phyloP scores from a whole-genome alignment of 2,329 filamentous ascomycete genomes.

The Intubia oerlemansii region DNA sequence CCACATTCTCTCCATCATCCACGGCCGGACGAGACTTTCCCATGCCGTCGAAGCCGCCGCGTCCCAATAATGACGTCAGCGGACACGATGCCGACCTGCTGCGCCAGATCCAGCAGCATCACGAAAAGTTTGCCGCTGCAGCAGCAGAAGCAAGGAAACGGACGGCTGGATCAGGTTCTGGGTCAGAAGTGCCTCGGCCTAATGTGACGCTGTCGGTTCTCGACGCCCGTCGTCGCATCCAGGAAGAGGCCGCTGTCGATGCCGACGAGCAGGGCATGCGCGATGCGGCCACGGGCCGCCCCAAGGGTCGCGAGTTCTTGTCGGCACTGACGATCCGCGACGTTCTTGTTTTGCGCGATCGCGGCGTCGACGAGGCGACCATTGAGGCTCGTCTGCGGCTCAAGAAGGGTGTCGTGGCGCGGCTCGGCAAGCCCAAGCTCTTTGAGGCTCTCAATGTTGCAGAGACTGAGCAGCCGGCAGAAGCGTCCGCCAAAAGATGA shows the following conservation, averaged over 20 bases:
- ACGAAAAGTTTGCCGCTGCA: slow-evolving; percentile 4
- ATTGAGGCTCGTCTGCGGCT: slow-evolving; percentile 26
- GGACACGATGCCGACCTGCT: slow-evolving; percentile 7
- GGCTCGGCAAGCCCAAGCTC: slow-evolving; percentile 20
- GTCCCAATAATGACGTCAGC: neutral
- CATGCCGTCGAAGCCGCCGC: neutral
- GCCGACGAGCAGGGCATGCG: slow-evolving; percentile 5
- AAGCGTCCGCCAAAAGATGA: too few species aligned
- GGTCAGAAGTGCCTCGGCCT: slow-evolving; percentile 10
- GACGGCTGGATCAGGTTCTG: too few species aligned
- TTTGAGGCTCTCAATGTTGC: slow-evolving; percentile 15
- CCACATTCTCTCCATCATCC: slow-evolving; percentile 30
- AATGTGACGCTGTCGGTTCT: slow-evolving; percentile 28
- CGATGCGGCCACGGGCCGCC: neutral
- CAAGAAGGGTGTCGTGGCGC: slow-evolving; percentile 21
- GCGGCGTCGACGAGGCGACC: slow-evolving; percentile 16
- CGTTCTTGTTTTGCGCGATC: slow-evolving; percentile 20
- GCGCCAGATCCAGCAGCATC: slow-evolving; percentile 4
- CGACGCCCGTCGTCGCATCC: slow-evolving; percentile 22
- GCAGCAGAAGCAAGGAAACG: slow-evolving; percentile 2
- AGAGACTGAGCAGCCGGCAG: neutral
- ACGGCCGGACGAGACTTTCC: slow-evolving; percentile 13
- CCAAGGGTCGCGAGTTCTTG: slow-evolving; percentile 21
- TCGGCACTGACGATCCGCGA: slow-evolving; percentile 25
- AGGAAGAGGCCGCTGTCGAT: slow-evolving; percentile 22